A percentile compares a stretch with the other conserved stretches of the same genome.
Evolutionary conservation across 1,284 basidiomycete genomes (phyloP).

Genomic region (Cryptococcus sp.): DNA sequence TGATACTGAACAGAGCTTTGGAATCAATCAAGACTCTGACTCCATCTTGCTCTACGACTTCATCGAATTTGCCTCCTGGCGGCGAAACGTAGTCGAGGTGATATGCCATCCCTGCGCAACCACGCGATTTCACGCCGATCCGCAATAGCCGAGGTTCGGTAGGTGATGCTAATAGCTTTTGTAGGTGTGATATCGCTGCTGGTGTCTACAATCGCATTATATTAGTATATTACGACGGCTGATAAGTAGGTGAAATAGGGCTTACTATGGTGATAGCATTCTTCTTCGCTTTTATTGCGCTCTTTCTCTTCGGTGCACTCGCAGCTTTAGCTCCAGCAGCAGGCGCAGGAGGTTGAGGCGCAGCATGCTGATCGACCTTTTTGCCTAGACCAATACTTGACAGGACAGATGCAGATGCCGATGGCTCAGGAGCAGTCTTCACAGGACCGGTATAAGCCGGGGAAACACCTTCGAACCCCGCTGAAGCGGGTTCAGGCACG

Average conservation of each 20-base stretch:
- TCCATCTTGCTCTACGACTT: conserved; percentile 93
- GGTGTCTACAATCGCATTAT: conserved; percentile 67
- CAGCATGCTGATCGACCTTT: conserved; percentile 7
- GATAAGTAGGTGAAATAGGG: conserved; percentile 1
- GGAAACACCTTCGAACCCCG: conserved; percentile 31
- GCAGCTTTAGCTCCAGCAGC: conserved; percentile 4
- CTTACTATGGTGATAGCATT: conserved; percentile 79
- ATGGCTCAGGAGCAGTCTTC: neutral
- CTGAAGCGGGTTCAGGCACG: conserved; percentile 1
- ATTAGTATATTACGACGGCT: neutral
- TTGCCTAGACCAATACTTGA: conserved; percentile 13
- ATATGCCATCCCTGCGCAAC: conserved; percentile 98
- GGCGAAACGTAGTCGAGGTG: conserved; percentile 94
- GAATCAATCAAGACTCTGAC: conserved; percentile 94
- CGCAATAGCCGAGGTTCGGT: conserved; percentile 81
- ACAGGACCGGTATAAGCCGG: conserved; percentile 27
- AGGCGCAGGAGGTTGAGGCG: conserved; percentile 8
- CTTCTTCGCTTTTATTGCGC: conserved; percentile 66
- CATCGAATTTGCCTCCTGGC: conserved; percentile 86
- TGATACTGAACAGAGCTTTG: conserved; percentile 96
- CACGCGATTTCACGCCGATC: conserved; percentile 95
- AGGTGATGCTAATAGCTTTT: conserved; percentile 60
- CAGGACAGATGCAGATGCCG: conserved; percentile 10
- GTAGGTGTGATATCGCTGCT: conserved; percentile 71
- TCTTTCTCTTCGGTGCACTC: conserved; percentile 24